Evolutionary conservation across 2,329 filamentous ascomycete species (phyloP).

Genomic region (Trichoderma aggressivum): DNA sequence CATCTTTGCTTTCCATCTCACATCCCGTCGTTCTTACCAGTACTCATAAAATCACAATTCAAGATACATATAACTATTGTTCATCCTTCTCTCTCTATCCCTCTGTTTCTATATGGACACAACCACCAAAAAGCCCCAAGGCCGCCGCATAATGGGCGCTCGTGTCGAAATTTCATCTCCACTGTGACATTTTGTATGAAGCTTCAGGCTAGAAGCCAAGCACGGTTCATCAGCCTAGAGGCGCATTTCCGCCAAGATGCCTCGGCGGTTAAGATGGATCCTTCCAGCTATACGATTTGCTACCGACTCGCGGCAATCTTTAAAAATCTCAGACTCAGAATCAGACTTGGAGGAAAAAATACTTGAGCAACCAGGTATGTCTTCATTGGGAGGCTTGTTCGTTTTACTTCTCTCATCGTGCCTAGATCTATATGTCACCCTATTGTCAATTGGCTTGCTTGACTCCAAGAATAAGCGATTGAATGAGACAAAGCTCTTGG

Average conservation of each 20-base stretch:
- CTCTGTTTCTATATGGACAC: too few species aligned
- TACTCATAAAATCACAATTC: neutral
- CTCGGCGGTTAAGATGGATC: neutral
- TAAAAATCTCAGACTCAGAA: neutral
- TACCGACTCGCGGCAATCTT: neutral
- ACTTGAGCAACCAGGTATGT: neutral
- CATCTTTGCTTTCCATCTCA: neutral
- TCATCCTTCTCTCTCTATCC: too few species aligned
- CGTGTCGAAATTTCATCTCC: neutral
- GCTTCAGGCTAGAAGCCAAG: neutral
- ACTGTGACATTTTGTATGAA: neutral
- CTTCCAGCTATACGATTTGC: neutral
- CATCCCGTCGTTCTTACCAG: too few species aligned
- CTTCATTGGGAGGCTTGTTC: neutral
- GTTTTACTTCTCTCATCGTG: neutral
- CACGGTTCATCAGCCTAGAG: neutral
- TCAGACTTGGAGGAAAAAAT: neutral
- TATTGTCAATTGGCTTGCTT: neutral
- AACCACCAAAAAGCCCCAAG: too few species aligned
- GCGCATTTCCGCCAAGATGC: neutral
- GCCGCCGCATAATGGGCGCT: neutral
- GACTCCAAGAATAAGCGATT: neutral
- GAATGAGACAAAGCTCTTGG: constrained; percentile 28
- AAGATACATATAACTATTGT: neutral
- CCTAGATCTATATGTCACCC: constrained; percentile 2